Evolutionary conservation across 495 filamentous ascomycete genomes (phyloP), one percentile per base, ranked within the genome.

Genomic region (Antarctomyces pellizariae): DNA sequence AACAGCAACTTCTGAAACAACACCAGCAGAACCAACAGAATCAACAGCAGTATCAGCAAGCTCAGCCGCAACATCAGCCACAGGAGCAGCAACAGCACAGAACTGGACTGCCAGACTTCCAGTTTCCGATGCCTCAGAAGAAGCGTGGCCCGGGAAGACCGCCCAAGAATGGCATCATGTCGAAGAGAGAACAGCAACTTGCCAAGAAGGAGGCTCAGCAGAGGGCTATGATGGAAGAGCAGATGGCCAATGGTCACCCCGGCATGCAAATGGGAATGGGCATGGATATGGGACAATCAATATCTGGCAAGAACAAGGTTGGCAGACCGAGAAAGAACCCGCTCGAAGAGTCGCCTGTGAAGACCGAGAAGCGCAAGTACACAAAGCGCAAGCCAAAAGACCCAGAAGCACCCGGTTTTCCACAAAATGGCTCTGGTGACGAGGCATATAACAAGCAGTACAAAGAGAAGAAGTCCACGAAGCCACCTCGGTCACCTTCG

Each of bases 81-180:
- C 19, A 22, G n/a, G 19, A 22, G 19, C 19, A 22, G 19, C 19
- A 22, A 22, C 19, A n/a, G n/a, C 19, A 22, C 7, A 7, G 19
- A n/a, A 22, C n/a, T 22, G 19, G 19, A 22, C n/a, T 7, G 19
- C 19, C n/a, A n/a, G 12, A 24, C 18, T 24, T 3, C 34, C 16
- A 42, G 8, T 38, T 53, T 15, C 32, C 38, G 4, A 43, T 36
- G 16, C 36, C 49, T 3, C 38, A 29, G 14, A 77, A 68, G 42
- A 74, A 78, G 29, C 71, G 75, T 28, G 80, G 82, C 7, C 82
- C 82, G 23, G 82, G 82, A 17, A 55, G 82, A 28, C 82, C 82
- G 23, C 82, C 82, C 5, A 90, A 90, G 56, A 74, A 90, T 46
- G 82, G 82, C 4, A 67, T 86, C 42, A 82, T 89, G 65, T 91